phyloP scores from a whole-genome alignment of 352 stramenopile genomes.

The Phytophthora colocasiae region DNA sequence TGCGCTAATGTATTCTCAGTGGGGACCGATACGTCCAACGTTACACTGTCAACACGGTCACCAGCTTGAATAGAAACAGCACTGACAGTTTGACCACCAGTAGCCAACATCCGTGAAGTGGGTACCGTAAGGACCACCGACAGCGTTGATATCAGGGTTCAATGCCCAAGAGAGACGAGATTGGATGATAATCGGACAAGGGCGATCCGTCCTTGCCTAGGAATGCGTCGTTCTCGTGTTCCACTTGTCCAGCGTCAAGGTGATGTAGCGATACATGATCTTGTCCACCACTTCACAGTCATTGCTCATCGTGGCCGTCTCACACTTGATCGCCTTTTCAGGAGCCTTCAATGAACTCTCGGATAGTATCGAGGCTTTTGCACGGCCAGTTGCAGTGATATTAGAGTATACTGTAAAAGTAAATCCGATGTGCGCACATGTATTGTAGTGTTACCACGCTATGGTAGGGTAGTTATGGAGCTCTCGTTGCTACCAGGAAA shows the following conservation, averaged over 20 bases:
- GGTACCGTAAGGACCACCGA: constrained; percentile 47
- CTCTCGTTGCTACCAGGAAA: no score
- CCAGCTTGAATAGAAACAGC: constrained; percentile 42
- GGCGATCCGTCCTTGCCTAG: constrained; percentile 33
- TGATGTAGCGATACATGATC: constrained; percentile 56
- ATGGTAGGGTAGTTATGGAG: no score
- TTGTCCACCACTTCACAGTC: constrained; percentile 62
- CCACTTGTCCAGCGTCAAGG: constrained; percentile 41
- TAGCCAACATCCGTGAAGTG: constrained; percentile 48
- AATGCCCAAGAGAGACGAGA: constrained; percentile 54
- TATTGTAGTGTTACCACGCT: no score
- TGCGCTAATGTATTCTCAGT: constrained; percentile 41
- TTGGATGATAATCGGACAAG: constrained; percentile 54
- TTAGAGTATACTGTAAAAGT: no score
- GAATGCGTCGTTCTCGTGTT: constrained; percentile 49
- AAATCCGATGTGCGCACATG: no score
- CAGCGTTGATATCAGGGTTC: constrained; percentile 37
- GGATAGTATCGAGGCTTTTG: constrained; percentile 52
- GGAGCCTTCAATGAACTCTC: constrained; percentile 37
- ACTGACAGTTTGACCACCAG: constrained; percentile 31
- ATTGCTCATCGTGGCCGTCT: constrained; percentile 40
- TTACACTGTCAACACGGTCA: constrained; percentile 44
- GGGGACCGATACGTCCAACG: constrained; percentile 20
- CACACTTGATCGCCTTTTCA: constrained; percentile 44
- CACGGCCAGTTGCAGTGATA: no score